Percentiles rank a stretch among this genome's conserved stretches.
These are phyloP conservation scores for Toxoplasma gondii DNA, from an alignment of 169 alveolate genomes.

Conservation along the genomic window DNA sequence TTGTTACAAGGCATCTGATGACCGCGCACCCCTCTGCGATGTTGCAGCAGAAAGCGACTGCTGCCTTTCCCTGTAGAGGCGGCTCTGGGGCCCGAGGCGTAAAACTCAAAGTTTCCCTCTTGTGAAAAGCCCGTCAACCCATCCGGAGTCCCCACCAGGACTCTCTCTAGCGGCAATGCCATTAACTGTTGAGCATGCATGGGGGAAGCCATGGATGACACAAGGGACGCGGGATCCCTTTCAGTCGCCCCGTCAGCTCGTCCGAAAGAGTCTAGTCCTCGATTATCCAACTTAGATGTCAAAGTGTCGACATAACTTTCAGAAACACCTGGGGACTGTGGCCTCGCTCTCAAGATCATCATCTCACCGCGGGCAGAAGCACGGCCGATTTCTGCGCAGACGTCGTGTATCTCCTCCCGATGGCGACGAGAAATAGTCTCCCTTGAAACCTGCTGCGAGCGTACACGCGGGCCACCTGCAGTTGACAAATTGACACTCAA, in stretches of 20 bases:
- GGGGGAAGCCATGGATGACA: neutral
- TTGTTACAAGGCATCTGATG: neutral
- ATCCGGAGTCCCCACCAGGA: neutral
- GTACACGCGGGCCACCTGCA: neutral
- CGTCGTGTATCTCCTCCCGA: neutral
- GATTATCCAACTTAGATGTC: neutral
- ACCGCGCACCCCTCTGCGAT: neutral
- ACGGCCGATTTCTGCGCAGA: neutral
- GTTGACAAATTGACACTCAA: neutral
- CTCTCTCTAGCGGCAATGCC: neutral
- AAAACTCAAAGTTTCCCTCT: neutral
- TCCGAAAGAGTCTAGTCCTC: neutral
- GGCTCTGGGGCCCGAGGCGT: neutral
- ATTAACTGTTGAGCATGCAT: neutral
- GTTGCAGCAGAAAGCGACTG: neutral
- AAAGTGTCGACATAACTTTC: neutral
- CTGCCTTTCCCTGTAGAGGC: neutral
- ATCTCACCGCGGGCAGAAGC: neutral
- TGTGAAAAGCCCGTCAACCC: neutral
- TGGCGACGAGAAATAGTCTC: neutral
- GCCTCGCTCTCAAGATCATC: neutral
- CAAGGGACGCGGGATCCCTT: neutral
- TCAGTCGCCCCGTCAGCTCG: neutral
- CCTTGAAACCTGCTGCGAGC: neutral
- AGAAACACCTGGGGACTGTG: neutral